Evolutionary conservation across 2,329 filamentous ascomycete species (phyloP), one percentile per base, ranked within the genome.

Genomic region (Lachnellula occidentalis): DNA sequence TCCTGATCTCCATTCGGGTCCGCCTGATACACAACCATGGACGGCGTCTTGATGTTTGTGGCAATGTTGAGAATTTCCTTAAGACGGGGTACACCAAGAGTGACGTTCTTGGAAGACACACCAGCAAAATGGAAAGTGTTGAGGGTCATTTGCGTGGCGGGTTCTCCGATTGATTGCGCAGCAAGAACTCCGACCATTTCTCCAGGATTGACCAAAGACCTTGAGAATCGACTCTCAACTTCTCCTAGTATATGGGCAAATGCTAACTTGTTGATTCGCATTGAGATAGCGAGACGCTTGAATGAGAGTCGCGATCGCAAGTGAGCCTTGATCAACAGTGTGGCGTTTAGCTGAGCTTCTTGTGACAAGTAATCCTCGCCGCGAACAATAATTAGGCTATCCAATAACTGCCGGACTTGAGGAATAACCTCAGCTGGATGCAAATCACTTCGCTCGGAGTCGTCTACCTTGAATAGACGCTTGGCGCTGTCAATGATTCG

Each of bases 11-110:
- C 53, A 80, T 76, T 57, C 85, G 83, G 67, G 90, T 94, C 60
- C 90, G 80, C 5, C 97, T 78, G 4, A 89, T 86, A 66, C 94
- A 97, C 95, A 6, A 82, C 85, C 62, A 99, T 95, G 68, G 99
- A 87, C 0, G 94, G 94, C 0, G 94, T 99, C 70, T 88, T 95
- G 72, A 99, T 99, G 48, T 78, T 77, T 70, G 90, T 95, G 8
- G 91, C 96, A 5, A 94, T 94, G 73, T 99, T 99, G 83, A 99
- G 99, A 63, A 99, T 99, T 78, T 99, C 94, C 75, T 99, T 99
- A 77, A 99, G 99, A 85, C 94, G 92, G 1, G 94, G 94, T 6
- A 99, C 94, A 88, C 94, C 94, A 69, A 96, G 90, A 0, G 94
- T 99, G 69, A 99, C 96, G 79, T 90, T 96, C 94, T 99, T 97